Conservation (phyloP, 139 green algal species). For the Parachlorella kessleri region DNA sequence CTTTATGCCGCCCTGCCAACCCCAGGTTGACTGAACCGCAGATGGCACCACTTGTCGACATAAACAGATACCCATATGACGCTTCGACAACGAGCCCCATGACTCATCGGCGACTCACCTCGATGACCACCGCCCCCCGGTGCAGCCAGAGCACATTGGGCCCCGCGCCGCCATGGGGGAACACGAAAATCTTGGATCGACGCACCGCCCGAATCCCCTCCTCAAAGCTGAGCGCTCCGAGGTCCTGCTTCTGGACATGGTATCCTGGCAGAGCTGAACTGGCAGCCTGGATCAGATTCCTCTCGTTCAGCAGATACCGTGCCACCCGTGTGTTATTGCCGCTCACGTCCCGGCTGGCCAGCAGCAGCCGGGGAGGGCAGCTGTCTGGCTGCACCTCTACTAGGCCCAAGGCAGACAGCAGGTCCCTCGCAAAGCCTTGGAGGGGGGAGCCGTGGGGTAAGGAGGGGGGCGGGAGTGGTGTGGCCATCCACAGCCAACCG, state of each 20-base stretch:
- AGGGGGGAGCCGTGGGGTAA: background rate
- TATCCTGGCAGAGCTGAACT: background rate
- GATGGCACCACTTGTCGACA: too few relatives aligned
- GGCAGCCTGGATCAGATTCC: background rate
- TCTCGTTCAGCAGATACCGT: constrained; percentile 2
- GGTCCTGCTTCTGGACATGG: background rate
- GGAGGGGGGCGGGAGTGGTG: background rate
- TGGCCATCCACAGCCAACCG: constrained; percentile 20
- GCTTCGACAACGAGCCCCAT: too few relatives aligned
- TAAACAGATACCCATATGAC: too few relatives aligned
- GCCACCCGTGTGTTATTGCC: background rate
- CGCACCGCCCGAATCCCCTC: background rate
- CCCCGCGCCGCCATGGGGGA: constrained; percentile 20
- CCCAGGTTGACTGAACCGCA: too few relatives aligned
- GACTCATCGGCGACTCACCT: too few relatives aligned
- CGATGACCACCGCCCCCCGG: constrained; percentile 7
- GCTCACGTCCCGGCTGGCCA: background rate
- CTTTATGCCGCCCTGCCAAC: too few relatives aligned
- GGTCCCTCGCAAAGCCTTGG: background rate
- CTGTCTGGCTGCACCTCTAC: background rate
- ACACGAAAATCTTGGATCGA: constrained; percentile 10
- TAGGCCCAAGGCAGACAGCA: background rate
- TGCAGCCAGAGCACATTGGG: constrained; percentile 17
- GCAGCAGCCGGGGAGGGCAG: background rate
- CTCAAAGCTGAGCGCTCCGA: background rate